Base-by-base conservation (phyloP, 768 basidiomycete genomes). In the Lyophyllum shimeji region DNA sequence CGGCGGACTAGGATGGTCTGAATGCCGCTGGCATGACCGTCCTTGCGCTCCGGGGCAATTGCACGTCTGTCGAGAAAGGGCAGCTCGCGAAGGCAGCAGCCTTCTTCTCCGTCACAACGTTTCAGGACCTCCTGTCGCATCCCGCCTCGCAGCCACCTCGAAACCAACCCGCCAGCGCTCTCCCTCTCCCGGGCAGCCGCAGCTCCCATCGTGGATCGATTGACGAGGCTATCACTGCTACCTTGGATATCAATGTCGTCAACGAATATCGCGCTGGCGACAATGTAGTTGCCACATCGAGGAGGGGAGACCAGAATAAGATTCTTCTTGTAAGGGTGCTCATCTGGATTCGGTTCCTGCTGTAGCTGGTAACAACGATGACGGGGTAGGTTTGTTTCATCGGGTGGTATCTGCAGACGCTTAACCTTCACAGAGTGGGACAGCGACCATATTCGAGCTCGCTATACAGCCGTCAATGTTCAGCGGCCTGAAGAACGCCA, bases 261-360 rank as follows among this genome's bases (percentile, higher is more conserved):
- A 65, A 60, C 33, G 68, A 69, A 49, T 56, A 64, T 13, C 60
- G 67, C 21, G 62, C 42, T 23, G 66, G 65, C 17, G 66, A 62
- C 56, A 72, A 70, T 49, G 63, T 72, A 17, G 62, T 72, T 45
- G 71, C 71, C 18, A 68, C 67, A 12, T 65, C 64, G 49, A 68
- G 67, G 50, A 37, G 47, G 8, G 71, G 69, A 5, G 60, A 72
- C 56, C 59, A 65, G 56, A 61, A 64, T 25, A 69, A 69, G 39
- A 53, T 72, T 46, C 53, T 72, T 20, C 33, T 68, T n/a, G 61
- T 65, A n/a, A n/a, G 31, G 69, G 70, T 54, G 64, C 63, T 33
- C 69, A 70, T 42, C 59, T 65, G 8, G 70, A 71, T 55, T 71
- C 71, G 2, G 71, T 70, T 2, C 62, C 66, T 52, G 69, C 69